Evolutionary conservation across 345 rosid genomes (phyloP).

Genomic region (Bruguiera sexangula): DNA sequence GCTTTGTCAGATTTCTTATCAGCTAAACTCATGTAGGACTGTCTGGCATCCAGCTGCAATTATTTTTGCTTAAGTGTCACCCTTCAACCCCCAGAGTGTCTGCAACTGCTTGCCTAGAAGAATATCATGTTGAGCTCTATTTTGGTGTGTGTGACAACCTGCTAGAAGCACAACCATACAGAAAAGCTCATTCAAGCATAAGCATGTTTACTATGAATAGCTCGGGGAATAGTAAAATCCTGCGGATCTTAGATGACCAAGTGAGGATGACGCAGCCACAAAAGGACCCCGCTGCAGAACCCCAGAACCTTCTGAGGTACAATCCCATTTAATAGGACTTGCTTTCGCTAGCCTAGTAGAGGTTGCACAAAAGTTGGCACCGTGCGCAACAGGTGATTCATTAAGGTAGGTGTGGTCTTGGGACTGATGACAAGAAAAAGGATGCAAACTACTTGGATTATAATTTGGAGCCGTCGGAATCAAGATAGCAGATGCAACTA

Average conservation of each 20-base stretch:
- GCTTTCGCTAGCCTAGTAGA: conserved; percentile 31
- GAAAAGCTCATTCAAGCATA: neutral
- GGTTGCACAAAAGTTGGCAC: conserved; percentile 20
- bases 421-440: conserved; percentile 35
- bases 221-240: conserved; percentile 38
- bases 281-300: conserved; percentile 36
- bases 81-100: conserved; percentile 12
- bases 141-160: conserved; percentile 1
- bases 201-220: conserved; percentile 30
- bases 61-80: conserved; percentile 18
- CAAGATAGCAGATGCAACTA: conserved; percentile 24
- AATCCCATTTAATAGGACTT: conserved; percentile 38
- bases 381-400: conserved; percentile 18
- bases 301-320: conserved; percentile 35
- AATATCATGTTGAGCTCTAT: conserved; percentile 11
- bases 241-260: conserved; percentile 33
- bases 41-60: conserved; percentile 16
- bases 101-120: conserved; percentile 9
- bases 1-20: conserved; percentile 20
- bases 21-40: conserved; percentile 12
- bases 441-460: conserved; percentile 20
- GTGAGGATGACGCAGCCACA: conserved; percentile 30
- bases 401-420: conserved; percentile 27
- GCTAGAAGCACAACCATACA: neutral
- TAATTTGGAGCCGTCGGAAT: conserved; percentile 19